Evolutionary conservation across 2,329 filamentous ascomycete species (phyloP).

Genomic region (Exophiala phaeomuriformis): DNA sequence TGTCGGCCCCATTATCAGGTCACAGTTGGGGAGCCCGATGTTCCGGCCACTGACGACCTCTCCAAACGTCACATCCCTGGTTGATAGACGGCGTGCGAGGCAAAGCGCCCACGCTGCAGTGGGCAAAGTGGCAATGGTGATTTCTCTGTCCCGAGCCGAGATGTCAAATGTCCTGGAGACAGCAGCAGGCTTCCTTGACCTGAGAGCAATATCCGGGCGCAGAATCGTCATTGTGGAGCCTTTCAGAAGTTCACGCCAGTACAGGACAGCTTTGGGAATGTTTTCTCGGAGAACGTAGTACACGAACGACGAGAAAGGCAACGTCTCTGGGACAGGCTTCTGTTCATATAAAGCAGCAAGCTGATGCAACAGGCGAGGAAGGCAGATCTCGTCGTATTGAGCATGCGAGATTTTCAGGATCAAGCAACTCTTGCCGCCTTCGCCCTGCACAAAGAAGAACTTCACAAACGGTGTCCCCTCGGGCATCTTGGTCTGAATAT

Average conservation of each 20-base stretch:
- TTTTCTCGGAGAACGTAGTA: conserved; percentile 37
- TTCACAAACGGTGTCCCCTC: conserved; percentile 56
- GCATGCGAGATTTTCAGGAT: conserved; percentile 58
- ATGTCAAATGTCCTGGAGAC: conserved; percentile 35
- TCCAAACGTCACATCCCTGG: conserved; percentile 56
- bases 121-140: conserved; percentile 59
- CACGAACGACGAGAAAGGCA: conserved; percentile 44
- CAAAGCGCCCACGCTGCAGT: conserved; percentile 60
- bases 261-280: conserved; percentile 38
- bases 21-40: conserved; percentile 48
- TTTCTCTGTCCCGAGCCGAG: conserved; percentile 45
- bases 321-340: conserved; percentile 31
- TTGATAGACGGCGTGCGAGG: conserved; percentile 48
- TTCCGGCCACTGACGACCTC: conserved; percentile 60
- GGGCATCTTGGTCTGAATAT: conserved; percentile 51
- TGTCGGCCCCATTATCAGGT: conserved; percentile 56
- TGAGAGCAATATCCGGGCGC: neutral
- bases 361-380: conserved; percentile 55
- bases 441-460: conserved; percentile 42
- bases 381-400: conserved; percentile 62
- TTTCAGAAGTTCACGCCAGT: conserved; percentile 56
- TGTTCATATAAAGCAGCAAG: conserved; percentile 50
- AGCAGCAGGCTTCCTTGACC: conserved; percentile 1
- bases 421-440: conserved; percentile 40
- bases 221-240: conserved; percentile 43